These are phyloP conservation scores for Hypoxylon sp. DNA, from an alignment of 2,329 filamentous ascomycete species.

Conservation along the genomic window DNA sequence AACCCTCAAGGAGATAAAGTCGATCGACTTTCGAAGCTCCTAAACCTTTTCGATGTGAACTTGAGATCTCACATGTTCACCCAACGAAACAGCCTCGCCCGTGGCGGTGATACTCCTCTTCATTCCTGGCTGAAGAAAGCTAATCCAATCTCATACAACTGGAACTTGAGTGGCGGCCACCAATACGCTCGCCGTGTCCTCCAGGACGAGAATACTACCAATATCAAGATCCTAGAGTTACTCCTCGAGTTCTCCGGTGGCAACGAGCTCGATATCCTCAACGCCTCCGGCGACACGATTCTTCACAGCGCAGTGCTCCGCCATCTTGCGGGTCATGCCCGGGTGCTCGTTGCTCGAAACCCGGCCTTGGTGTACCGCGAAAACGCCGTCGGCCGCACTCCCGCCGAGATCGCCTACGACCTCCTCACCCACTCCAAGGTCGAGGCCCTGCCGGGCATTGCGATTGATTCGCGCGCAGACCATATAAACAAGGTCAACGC, in stretches of 20 bases:
- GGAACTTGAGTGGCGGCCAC: not conserved
- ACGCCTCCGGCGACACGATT: slow-evolving; percentile 74
- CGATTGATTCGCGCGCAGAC: not conserved
- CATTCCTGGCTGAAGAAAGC: slow-evolving; percentile 66
- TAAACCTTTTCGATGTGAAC: slow-evolving; percentile 69
- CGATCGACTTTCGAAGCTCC: slow-evolving; percentile 59
- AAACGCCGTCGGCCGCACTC: slow-evolving; percentile 81
- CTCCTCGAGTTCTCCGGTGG: slow-evolving; percentile 70
- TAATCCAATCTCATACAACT: slow-evolving; percentile 28
- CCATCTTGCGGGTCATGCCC: slow-evolving; percentile 54
- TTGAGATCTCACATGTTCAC: slow-evolving; percentile 70
- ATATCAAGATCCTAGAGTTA: slow-evolving; percentile 60
- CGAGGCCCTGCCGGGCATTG: slow-evolving; percentile 38
- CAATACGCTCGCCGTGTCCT: slow-evolving; percentile 1
- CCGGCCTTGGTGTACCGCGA: slow-evolving; percentile 76
- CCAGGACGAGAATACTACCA: slow-evolving; percentile 47
- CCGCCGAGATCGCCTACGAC: slow-evolving; percentile 75
- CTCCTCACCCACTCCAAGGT: slow-evolving; percentile 59
- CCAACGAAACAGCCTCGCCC: slow-evolving; percentile 66
- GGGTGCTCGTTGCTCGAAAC: slow-evolving; percentile 65
- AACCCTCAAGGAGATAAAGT: slow-evolving; percentile 52
- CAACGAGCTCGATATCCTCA: slow-evolving; percentile 68
- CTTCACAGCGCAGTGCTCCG: slow-evolving; percentile 69
- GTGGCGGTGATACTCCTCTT: slow-evolving; percentile 73
- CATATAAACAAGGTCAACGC: not conserved